Percentiles rank a stretch among this genome's conserved stretches.
phyloP scores from a whole-genome alignment of 495 filamentous ascomycete genomes.

The Aspergillus affinis region DNA sequence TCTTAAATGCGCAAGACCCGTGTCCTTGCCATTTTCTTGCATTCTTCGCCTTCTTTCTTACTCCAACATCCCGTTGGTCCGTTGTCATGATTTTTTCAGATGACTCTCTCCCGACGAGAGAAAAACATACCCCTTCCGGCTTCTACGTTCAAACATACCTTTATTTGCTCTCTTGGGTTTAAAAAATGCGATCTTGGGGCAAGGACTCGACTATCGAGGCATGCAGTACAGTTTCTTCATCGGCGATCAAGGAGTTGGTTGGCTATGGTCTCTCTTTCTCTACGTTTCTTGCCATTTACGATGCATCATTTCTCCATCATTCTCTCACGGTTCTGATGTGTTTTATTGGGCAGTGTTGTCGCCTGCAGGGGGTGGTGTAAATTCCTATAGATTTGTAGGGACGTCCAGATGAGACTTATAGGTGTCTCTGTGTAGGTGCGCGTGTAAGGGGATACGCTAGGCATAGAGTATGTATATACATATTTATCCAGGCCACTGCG shows the following conservation, averaged over 20 bases:
- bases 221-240: too few species aligned
- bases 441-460: too few species aligned
- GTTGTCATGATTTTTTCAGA: background rate
- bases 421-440: too few species aligned
- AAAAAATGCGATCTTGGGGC: too few species aligned
- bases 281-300: background rate
- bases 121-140: background rate
- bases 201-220: too few species aligned
- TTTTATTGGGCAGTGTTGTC: background rate
- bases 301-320: background rate
- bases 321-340: background rate
- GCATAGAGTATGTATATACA: too few species aligned
- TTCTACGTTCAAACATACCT: background rate
- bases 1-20: conserved; percentile 57
- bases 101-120: background rate
- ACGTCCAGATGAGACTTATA: background rate
- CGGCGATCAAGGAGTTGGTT: background rate
- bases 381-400: background rate
- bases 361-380: too few species aligned
- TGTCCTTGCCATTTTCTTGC: conserved; percentile 1
- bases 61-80: background rate
- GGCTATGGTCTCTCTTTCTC: background rate
- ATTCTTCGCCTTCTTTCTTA: background rate
- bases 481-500: too few species aligned
- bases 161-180: too few species aligned